phyloP scores from a whole-genome alignment of 257 asterid species.

The Lycium ferocissimum region DNA sequence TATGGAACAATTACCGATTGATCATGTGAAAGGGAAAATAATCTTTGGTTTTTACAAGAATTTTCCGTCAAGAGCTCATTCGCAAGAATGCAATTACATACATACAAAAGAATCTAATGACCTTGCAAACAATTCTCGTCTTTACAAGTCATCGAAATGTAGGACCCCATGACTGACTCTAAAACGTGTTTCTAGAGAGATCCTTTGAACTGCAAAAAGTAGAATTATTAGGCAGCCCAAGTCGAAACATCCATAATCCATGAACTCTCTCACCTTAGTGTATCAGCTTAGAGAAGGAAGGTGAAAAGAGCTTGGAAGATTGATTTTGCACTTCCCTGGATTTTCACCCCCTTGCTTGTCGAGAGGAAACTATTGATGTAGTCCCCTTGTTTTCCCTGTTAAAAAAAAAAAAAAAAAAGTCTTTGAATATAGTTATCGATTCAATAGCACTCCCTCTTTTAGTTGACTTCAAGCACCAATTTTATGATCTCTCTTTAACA shows the following conservation, averaged over 20 bases:
- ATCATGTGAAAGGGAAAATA: not conserved
- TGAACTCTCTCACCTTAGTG: not conserved
- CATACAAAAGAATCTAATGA: slow-evolving; percentile 50
- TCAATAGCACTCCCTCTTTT: not conserved
- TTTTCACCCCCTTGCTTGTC: slow-evolving; percentile 52
- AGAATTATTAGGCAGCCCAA: slow-evolving; percentile 26
- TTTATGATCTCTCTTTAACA: not conserved
- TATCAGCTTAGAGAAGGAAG: slow-evolving; percentile 56
- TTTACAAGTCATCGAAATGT: not conserved
- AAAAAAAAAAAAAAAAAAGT: not conserved
- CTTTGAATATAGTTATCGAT: not conserved
- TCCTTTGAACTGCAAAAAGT: slow-evolving; percentile 13
- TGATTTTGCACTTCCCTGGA: slow-evolving; percentile 65
- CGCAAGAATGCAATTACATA: slow-evolving; percentile 30
- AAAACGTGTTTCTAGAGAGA: slow-evolving; percentile 18
- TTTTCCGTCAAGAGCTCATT: slow-evolving; percentile 45
- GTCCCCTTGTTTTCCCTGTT: slow-evolving; percentile 71
- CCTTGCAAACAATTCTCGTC: slow-evolving; percentile 45
- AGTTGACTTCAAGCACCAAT: not conserved
- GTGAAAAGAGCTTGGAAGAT: slow-evolving; percentile 82
- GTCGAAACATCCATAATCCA: not conserved
- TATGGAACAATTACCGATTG: not conserved
- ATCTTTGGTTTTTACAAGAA: slow-evolving; percentile 43
- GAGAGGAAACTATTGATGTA: slow-evolving; percentile 50
- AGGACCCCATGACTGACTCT: slow-evolving; percentile 23